Evolutionary conservation across 805 yeast genomes (phyloP), one percentile per base, ranked within the genome.

Genomic region (Barnettozyma vustinii): DNA sequence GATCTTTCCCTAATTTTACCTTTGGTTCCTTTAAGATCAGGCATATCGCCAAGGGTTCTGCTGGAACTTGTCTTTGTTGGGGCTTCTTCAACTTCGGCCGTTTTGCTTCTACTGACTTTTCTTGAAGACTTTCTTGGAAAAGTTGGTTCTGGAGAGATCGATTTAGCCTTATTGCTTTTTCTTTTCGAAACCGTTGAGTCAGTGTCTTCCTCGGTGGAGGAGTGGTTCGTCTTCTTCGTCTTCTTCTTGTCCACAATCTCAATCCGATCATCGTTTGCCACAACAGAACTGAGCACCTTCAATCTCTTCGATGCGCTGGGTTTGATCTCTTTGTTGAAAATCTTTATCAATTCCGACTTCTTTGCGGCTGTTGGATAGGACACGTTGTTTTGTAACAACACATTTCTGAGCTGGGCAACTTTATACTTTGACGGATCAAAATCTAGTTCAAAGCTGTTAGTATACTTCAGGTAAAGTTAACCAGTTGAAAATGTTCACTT

Each of bases 371-470:
- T 69, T 0, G 85, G 75, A 60, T 74, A 83, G 1, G 67, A 64
- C n/a, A 91, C 71, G n/a, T 77, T 73, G 60, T 88, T 77, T 48
- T 78, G 82, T 12, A 72, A 65, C 46, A 92, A 70, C 20, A 88
- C 74, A 20, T 80, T 75, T 58, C 94, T 76, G 60, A 92, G 71
- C 51, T 86, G 80, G 4, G 90, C 80, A 20, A 87, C 82, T 45
- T 81, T 84, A 54, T 85, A 69, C 37, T 74, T 69, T 23, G 74
- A 68, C 7, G 92, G 85, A 61, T 89, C 82, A 64, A 87, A 88
- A n/a, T 75, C 87, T 65, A 13, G 12, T 30, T 12, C 12, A 13
- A 30, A 30, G 8, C 13, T 18, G 46, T 40, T 20, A 40, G 44
- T 21, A 23, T 23, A 23, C 13, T 20, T 9, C 15, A 36, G 37